Evolutionary conservation across 176 grass and related monocot species (phyloP), one percentile per base, ranked within the genome.

Genomic region (Panicum miliaceum): DNA sequence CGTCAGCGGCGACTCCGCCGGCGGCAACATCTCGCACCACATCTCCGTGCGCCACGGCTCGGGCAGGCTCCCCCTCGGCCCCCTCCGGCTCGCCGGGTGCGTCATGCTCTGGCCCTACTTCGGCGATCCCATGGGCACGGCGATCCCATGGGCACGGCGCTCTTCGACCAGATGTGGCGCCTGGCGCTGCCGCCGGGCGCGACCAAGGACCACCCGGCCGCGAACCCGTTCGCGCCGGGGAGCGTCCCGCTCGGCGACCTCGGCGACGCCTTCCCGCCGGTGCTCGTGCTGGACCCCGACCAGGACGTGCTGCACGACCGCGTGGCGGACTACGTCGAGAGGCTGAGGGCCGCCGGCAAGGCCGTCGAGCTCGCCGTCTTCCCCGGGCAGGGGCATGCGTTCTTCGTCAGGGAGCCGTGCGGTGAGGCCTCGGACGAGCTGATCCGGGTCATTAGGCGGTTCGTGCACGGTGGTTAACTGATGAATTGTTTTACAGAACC

Each of bases 1-100:
- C 80, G 16, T 89, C 75, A 35, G 7, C 1, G 90, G 90, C 53
- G 83, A 84, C 60, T 89, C 86, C 6, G 74, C 83, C 36, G 86
- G 90, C 51, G 90, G 86, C 4, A 89, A 68, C 80, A 89, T 92
- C 32, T n/a, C 69, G 45, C 86, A 92, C 86, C 83, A 86, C 75
- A 14, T 92, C 6, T 69, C 86, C 20, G 61, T 81, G 20, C 79
- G 41, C 13, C 51, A 60, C 34, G 68, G 59, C 6, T 23, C 60
- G 5, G 48, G 79, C 2, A 4, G 0, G 1, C 41, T 92, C 20
- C 11, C 73, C 25, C 80, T 73, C 43, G 43, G 8, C 10, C 79
- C 68, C 14, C 22, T 71, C 41, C 68, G 75, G 0, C 29, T 92
- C 61, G 53, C 73, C 19, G 86, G 83, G 0, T 81, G 67, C 52